A percentile compares a stretch with the other conserved stretches of the same genome.
These are phyloP conservation scores for Colletotrichum lindemuthianum DNA, from an alignment of 2,329 filamentous ascomycete genomes.

Conservation along the genomic window DNA sequence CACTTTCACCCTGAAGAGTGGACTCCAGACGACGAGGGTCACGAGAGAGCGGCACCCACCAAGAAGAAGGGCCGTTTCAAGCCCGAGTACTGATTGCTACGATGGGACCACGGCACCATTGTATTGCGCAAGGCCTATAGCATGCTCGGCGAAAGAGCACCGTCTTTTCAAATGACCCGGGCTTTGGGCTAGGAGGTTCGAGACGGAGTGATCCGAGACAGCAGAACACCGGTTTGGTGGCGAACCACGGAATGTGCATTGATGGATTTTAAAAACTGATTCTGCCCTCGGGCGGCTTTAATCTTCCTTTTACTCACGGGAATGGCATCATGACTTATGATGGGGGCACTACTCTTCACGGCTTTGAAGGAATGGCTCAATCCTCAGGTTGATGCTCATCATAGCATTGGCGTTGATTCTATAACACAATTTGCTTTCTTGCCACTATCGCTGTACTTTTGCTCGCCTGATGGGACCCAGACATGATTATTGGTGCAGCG, in stretches of 20 bases:
- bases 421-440: slow-evolving; percentile 6
- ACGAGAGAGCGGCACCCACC: slow-evolving; percentile 18
- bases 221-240: not conserved
- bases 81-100: slow-evolving; percentile 14
- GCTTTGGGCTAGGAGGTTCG: not conserved
- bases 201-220: not conserved
- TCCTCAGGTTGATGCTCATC: slow-evolving; percentile 29
- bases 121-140: not conserved
- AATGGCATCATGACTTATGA: slow-evolving; percentile 31
- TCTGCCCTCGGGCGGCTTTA: slow-evolving; percentile 6
- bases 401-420: slow-evolving; percentile 35
- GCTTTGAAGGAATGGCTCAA: slow-evolving; percentile 24
- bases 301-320: not conserved
- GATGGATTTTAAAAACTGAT: slow-evolving; percentile 10
- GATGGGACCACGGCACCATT: slow-evolving; percentile 26
- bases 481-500: too few relatives aligned
- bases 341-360: slow-evolving; percentile 17
- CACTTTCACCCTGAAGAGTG: slow-evolving; percentile 59
- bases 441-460: not conserved
- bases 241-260: slow-evolving; percentile 6
- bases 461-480: not conserved
- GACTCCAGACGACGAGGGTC: slow-evolving; percentile 51
- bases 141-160: not conserved
- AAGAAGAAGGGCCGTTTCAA: slow-evolving; percentile 32
- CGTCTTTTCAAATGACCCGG: not conserved